Conservation (phyloP, 805 yeast species). For the Schwanniomyces occidentalis region DNA sequence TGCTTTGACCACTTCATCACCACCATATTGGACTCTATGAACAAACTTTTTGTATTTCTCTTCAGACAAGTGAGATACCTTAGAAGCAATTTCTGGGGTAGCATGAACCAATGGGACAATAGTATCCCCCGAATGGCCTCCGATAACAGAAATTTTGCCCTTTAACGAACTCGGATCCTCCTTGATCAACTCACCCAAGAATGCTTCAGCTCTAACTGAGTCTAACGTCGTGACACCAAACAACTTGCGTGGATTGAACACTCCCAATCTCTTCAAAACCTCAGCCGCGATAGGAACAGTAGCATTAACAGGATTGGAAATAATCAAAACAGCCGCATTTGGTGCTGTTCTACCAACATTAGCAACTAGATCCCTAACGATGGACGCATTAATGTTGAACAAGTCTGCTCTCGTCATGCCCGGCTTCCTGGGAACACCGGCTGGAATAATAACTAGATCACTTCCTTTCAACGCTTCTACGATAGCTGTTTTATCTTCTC, state of each 20-base stretch:
- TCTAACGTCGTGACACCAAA: conserved; percentile 50
- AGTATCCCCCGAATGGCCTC: conserved; percentile 50
- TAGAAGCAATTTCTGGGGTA: conserved; percentile 14
- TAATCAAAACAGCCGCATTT: conserved; percentile 44
- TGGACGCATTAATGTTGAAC: conserved; percentile 47
- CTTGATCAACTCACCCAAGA: conserved; percentile 38
- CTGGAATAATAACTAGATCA: conserved; percentile 45
- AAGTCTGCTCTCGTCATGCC: conserved; percentile 51
- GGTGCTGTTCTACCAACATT: conserved; percentile 40
- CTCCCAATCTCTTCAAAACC: conserved; percentile 46
- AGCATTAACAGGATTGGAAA: conserved; percentile 48
- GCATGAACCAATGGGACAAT: conserved; percentile 39
- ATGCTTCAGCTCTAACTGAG: conserved; percentile 47
- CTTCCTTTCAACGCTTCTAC: conserved; percentile 37
- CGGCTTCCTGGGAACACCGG: conserved; percentile 50
- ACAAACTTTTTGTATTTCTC: conserved; percentile 28
- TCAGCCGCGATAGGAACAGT: conserved; percentile 52
- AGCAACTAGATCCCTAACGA: conserved; percentile 43
- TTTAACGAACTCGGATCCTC: conserved; percentile 31
- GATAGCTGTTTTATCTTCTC: conserved; percentile 38
- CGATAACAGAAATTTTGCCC: conserved; percentile 44
- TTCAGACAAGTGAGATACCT: conserved; percentile 13
- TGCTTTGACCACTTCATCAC: conserved; percentile 95
- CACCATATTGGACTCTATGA: conserved; percentile 61
- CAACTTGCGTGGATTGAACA: conserved; percentile 44